Conservation (phyloP, 1,284 basidiomycete species). For the Ceratobasidium sp. region DNA sequence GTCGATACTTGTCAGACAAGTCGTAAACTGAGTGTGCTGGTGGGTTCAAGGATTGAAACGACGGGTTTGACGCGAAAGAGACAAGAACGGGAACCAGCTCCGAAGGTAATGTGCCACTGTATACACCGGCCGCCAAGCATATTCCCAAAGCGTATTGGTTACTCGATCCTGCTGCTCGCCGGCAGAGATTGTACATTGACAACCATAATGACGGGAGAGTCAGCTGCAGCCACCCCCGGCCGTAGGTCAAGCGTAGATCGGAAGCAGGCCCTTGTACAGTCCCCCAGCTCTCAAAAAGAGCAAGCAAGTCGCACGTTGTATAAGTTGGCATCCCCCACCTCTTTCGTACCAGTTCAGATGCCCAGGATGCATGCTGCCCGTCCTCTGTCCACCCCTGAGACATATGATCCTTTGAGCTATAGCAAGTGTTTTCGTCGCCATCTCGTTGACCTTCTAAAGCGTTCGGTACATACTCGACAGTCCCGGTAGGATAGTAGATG, state of each 20-base stretch:
- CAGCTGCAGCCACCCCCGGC: background rate
- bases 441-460: background rate
- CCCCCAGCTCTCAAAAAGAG: background rate
- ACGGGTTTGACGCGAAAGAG: slow-evolving; percentile 17
- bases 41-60: slow-evolving; percentile 4
- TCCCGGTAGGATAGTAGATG: slow-evolving; percentile 17
- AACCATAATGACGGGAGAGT: background rate
- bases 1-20: background rate
- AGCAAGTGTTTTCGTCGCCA: background rate
- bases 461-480: background rate
- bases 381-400: background rate
- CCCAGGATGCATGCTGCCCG: background rate
- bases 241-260: background rate
- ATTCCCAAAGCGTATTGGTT: background rate
- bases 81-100: slow-evolving; percentile 7
- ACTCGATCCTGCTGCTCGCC: background rate
- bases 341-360: background rate
- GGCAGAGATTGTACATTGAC: slow-evolving; percentile 6
- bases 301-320: background rate
- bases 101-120: background rate
- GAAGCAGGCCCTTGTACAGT: background rate
- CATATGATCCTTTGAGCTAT: background rate
- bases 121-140: slow-evolving; percentile 2
- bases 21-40: background rate
- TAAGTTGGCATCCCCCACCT: background rate